Evolutionary conservation across 148 eudicot genomes (phyloP), one percentile per base, ranked within the genome.

Genomic region (Polygonum maritimum): DNA sequence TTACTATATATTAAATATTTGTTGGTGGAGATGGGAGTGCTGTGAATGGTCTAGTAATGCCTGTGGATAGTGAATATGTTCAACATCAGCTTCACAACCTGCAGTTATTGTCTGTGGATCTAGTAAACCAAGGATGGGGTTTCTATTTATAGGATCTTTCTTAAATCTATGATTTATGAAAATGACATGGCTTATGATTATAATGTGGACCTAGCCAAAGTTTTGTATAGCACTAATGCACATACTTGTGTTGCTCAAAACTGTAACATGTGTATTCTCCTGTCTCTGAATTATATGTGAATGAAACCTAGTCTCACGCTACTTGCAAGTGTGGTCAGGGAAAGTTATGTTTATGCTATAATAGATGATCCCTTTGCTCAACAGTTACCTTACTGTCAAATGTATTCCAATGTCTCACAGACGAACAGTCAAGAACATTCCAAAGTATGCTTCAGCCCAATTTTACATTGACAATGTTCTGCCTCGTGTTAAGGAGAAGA

Each of bases 401-500:
- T 75, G 51, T 77, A 14, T 69, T 55, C 21, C 36, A 22, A 65
- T 82, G 39, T 78, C 79, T 88, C 83, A 78, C 75, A 95, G 99
- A 77, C 96, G 99, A 71, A 95, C 99, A 1, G 97, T 95, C 21
- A 95, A 95, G 84, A 95, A 92, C 86, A 92, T 95, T 74, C 99
- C 99, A 21, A 95, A 95, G 83, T 95, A 95, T 87, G 99, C 99
- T 69, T 85, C 99, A 48, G 97, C 99, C 14, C 83, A 95, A 44
- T 95, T 92, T 79, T 95, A 95, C 84, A 92, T 90, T 38, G 99
- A 95, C 90, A 95, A 95, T 83, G 99, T 95, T 80, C 85, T 95
- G 78, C 99, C 99, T 83, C 94, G 99, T 48, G 76, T 95, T 75
- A 95, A 95, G 82, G 99, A 95, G 88, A 95, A 95, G 91, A 95